Evolutionary conservation across 2,329 filamentous ascomycete genomes (phyloP), one percentile per base, ranked within the genome.

Genomic region (Tolypocladium inflatum): DNA sequence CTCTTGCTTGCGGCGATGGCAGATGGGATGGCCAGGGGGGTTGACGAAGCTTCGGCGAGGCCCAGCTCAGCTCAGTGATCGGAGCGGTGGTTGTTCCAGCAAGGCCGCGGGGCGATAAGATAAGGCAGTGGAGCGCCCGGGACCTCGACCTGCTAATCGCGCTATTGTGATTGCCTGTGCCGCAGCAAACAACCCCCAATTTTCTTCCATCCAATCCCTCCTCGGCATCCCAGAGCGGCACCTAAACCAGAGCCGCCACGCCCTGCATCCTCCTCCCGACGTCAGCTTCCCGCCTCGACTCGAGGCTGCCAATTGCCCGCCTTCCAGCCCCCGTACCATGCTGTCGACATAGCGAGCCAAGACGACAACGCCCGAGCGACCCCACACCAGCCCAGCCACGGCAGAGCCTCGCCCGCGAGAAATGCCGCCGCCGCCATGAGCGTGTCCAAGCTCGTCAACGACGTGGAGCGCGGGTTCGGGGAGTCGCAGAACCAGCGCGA

Each of bases 401-500:
- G 58, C 57, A 21, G 15, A 51, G 10, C 52, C 42, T 59, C 58
- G 62, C 57, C 55, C 55, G 62, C 70, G 64, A 72, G 67, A 71
- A 57, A 74, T 56, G 54, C 61, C 72, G 73, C 69, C 65, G 64
- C 62, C 63, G 66, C 65, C 65, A 75, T 74, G 73, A 71, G 63
- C 61, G 64, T 67, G 64, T 66, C 78, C 71, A 78, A 81, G 70
- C 73, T 78, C 74, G 78, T 78, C 68, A 71, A 72, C 65, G 74
- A 80, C 68, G 68, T 79, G 64, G 73, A 77, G 73, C 83, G 79
- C 74, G 89, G 90, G 80, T 80, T 90, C 77, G 80, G 78, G 71
- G 90, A 94, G 77, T 86, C 87, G 67, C 83, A 88, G 73, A 87
- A 87, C 74, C 83, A 89, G 76, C 85, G 89, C 70, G 90, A 96